phyloP scores from a whole-genome alignment of 2,329 filamentous ascomycete species.

The Fusarium sp. region DNA sequence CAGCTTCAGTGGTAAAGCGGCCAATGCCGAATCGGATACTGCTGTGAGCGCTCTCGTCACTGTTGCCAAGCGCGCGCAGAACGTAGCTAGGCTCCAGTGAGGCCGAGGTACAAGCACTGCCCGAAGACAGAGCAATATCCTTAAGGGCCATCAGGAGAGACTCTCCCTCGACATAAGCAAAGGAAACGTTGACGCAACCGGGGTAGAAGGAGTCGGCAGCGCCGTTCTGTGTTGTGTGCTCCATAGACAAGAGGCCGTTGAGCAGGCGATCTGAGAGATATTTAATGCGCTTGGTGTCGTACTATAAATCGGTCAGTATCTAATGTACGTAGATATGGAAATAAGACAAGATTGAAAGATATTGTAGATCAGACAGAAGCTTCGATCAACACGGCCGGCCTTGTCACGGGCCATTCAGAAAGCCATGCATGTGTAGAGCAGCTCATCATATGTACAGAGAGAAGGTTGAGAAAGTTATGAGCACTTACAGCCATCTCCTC shows the following conservation, averaged over 20 bases:
- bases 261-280: constrained; percentile 84
- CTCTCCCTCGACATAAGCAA: constrained; percentile 98
- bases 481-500: constrained; percentile 87
- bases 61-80: constrained; percentile 91
- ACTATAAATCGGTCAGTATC: constrained; percentile 64
- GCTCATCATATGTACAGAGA: constrained; percentile 73
- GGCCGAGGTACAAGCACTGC: constrained; percentile 95
- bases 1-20: constrained; percentile 91
- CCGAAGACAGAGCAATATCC: constrained; percentile 96
- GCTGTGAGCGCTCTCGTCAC: constrained; percentile 96
- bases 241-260: constrained; percentile 84
- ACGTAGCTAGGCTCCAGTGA: constrained; percentile 98
- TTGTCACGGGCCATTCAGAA: constrained; percentile 79
- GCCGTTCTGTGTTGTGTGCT: constrained; percentile 93
- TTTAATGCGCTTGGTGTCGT: constrained; percentile 88
- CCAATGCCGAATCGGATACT: constrained; percentile 98
- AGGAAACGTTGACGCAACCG: constrained; percentile 97
- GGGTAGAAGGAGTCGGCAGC: constrained; percentile 87
- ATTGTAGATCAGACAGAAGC: constrained; percentile 72
- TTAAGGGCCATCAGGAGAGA: constrained; percentile 98
- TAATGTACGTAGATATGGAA: constrained; percentile 14
- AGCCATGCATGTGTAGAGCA: constrained; percentile 88
- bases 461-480: constrained; percentile 29
- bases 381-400: constrained; percentile 68
- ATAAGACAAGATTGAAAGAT: neutral